A percentile compares a stretch with the other conserved stretches of the same genome.
phyloP scores from a whole-genome alignment of 2,329 filamentous ascomycete genomes.

The Trichoderma koningiopsis region DNA sequence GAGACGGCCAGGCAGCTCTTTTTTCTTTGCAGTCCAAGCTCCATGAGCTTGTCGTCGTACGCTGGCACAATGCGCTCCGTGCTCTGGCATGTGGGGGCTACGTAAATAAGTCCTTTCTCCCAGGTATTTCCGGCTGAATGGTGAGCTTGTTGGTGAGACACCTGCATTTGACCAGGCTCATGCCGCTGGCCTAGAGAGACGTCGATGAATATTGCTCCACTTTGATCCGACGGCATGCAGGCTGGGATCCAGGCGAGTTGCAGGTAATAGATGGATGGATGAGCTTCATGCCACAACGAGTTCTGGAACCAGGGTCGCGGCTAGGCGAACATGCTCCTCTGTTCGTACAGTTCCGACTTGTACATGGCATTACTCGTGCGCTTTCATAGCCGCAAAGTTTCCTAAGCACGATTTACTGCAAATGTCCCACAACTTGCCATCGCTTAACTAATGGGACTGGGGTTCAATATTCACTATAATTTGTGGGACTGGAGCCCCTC shows the following conservation, averaged over 20 bases:
- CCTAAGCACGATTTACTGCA: conserved; percentile 10
- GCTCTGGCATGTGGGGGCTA: conserved; percentile 8
- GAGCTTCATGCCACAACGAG: neutral
- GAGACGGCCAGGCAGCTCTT: conserved; percentile 7
- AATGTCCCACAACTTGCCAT: conserved; percentile 17
- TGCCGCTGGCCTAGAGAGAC: conserved; percentile 10
- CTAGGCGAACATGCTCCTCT: conserved; percentile 11
- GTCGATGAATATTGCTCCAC: conserved; percentile 22
- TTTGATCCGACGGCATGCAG: conserved; percentile 24
- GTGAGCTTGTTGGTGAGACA: conserved; percentile 23
- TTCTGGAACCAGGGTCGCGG: conserved; percentile 7
- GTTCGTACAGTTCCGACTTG: too few species aligned
- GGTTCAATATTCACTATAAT: conserved; percentile 17
- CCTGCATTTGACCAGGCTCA: conserved; percentile 18
- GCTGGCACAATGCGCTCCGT: conserved; percentile 7
- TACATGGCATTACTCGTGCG: conserved; percentile 20
- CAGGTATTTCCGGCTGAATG: conserved; percentile 25
- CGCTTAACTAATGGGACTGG: conserved; percentile 14
- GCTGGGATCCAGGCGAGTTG: conserved; percentile 10
- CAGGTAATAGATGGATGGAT: neutral
- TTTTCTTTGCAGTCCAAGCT: neutral
- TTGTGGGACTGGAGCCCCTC: conserved; percentile 10
- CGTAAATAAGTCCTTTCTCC: conserved; percentile 14
- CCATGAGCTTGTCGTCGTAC: neutral
- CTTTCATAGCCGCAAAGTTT: neutral